Base-by-base conservation (phyloP, 768 basidiomycete genomes). In the Termitomyces sp. region DNA sequence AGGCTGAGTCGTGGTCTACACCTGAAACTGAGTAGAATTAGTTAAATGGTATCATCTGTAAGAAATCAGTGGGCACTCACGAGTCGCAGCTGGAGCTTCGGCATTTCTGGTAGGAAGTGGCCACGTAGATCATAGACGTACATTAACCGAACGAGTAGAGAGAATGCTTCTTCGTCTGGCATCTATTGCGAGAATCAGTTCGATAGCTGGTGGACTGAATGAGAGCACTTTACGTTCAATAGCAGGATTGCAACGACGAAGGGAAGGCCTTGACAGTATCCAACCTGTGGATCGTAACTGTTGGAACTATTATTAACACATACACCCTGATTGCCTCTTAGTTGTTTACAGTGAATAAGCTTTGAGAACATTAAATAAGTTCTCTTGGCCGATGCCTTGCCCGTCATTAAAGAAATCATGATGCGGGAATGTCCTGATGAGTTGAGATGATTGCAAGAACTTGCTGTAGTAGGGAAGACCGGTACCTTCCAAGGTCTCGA, bases 141-240 rank as follows among this genome's bases (percentile, higher is more conserved):
- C 97, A 98, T 98, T 16, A 99, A 74, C 55, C 97, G 81, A 32
- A 98, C 95, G 10, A 98, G 82, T 12, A 98, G 83, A 63, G 91
- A 96, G 72, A 99, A 99, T 0, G 96, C 96, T 74, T 98, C 96
- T 75, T 99, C 97, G 62, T 98, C 97, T 26, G 97, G 97, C 97
- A 99, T 99, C 96, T 98, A 49, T 50, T 36, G 30, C 58, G 40
- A 55, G 51, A 23, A 51, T 68, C 54, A 66, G 58, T 49, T 46
- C 12, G 43, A 54, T 28, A 49, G 16, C 35, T 35, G 30, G 32
- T 30, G 5, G 28, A 63, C 36, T 54, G 0, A 7, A 57, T 18
- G 33, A n/a, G 38, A 20, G 40, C 33, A 52, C 49, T 83, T 66
- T 75, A 95, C 96, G 69, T 98, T 96, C 49, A 99, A 78, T 28